Percentiles rank a stretch among this genome's conserved stretches.
phyloP scores from a whole-genome alignment of 164 flowering plant genomes.

The Tetracentron sinense region DNA sequence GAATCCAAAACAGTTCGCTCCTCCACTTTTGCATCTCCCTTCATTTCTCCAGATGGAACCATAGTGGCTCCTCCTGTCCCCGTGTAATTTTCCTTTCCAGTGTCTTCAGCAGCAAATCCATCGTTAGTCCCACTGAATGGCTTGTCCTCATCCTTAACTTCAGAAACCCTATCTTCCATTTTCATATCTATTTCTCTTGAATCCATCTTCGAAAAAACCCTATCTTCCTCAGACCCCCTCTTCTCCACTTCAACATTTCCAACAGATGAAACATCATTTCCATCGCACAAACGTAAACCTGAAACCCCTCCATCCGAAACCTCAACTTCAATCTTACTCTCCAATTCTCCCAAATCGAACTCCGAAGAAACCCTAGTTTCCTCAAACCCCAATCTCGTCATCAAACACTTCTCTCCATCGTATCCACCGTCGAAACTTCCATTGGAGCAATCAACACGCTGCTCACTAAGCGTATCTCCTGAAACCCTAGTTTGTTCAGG shows the following conservation, averaged over 20 bases:
- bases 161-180: constrained; percentile 6
- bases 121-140: neutral
- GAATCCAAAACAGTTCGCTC: neutral
- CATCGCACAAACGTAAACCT: neutral
- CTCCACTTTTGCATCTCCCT: neutral
- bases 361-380: constrained; percentile 26
- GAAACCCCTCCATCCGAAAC: constrained; percentile 15
- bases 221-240: constrained; percentile 1
- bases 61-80: neutral
- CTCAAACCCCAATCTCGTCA: constrained; percentile 4
- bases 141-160: neutral
- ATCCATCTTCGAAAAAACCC: constrained; percentile 10
- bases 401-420: neutral
- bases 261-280: neutral
- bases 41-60: constrained; percentile 8
- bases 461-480: neutral
- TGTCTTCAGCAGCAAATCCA: constrained; percentile 1
- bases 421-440: neutral
- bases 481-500: constrained; percentile 12
- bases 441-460: neutral
- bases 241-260: neutral
- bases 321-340: constrained; percentile 18
- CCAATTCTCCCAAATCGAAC: constrained; percentile 11
- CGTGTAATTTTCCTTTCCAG: neutral
- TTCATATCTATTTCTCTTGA: neutral